These are phyloP conservation scores for Porogramme epimiltina DNA, from an alignment of 1,284 basidiomycete genomes.

Conservation along the genomic window DNA sequence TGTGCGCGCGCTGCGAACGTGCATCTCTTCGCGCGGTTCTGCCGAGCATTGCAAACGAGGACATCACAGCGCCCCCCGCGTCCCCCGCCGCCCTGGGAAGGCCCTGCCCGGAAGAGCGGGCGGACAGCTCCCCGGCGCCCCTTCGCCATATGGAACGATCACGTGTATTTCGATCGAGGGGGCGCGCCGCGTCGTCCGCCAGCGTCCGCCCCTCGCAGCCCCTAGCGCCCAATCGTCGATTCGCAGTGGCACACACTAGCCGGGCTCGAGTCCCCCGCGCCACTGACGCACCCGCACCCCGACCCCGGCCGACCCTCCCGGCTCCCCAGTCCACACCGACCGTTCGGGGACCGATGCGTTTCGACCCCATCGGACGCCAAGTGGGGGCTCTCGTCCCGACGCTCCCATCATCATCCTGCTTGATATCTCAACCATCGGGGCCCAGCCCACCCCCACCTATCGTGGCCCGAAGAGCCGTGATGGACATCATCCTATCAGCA, in stretches of 20 bases:
- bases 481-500: neutral
- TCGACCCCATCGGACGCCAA: too few species aligned
- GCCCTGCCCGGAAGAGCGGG: constrained; percentile 10
- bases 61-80: constrained; percentile 7
- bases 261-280: neutral
- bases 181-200: neutral
- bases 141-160: constrained; percentile 25
- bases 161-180: constrained; percentile 16
- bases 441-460: neutral
- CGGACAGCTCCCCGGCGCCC: constrained; percentile 5
- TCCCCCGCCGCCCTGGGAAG: constrained; percentile 10
- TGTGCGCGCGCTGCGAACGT: constrained; percentile 1
- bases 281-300: neutral
- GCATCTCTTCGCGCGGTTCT: constrained; percentile 14
- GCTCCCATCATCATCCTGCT: too few species aligned
- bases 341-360: neutral
- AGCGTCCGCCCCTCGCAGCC: too few species aligned
- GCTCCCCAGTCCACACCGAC: neutral
- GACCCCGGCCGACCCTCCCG: neutral
- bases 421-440: too few species aligned
- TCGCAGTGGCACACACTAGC: neutral
- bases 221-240: neutral
- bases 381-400: too few species aligned
- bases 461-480: neutral
- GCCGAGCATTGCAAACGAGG: constrained; percentile 15